Evolutionary conservation across 306 rosid genomes (phyloP).

Genomic region (Fagus crenata): DNA sequence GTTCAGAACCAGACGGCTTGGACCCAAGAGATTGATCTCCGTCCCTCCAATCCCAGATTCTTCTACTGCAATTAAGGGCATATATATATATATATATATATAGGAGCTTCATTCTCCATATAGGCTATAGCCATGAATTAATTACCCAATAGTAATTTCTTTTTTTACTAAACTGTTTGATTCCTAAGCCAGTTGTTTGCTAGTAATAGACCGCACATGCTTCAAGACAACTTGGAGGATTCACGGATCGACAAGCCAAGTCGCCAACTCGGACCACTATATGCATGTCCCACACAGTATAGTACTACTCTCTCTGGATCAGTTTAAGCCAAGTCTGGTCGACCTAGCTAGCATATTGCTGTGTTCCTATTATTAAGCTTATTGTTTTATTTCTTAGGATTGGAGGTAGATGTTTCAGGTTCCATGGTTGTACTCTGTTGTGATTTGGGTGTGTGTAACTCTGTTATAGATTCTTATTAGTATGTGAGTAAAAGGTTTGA

Average conservation of each 20-base stretch:
- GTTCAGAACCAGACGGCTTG: slow-evolving; percentile 78
- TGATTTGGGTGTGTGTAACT: not conserved
- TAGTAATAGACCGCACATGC: not conserved
- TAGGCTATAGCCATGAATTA: too few species aligned
- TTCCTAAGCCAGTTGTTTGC: not conserved
- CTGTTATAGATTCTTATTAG: not conserved
- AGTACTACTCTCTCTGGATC: not conserved
- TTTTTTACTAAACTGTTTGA: not conserved
- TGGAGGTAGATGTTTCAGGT: not conserved
- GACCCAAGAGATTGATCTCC: slow-evolving; percentile 93
- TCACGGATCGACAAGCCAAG: not conserved
- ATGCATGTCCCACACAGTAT: not conserved
- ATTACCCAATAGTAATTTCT: slow-evolving; percentile 2
- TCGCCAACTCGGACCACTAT: not conserved
- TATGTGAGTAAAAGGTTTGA: not conserved
- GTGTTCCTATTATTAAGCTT: not conserved
- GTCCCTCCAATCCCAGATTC: slow-evolving; percentile 55
- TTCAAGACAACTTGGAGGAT: not conserved
- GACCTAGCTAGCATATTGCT: not conserved
- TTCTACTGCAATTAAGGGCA: slow-evolving; percentile 17
- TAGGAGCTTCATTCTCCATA: too few species aligned
- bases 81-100: too few species aligned
- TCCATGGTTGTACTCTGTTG: not conserved
- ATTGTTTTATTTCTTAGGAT: not conserved
- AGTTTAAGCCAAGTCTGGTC: not conserved